Conservation (phyloP, 163 green algal genomes). For the Scenedesmus sp. region DNA sequence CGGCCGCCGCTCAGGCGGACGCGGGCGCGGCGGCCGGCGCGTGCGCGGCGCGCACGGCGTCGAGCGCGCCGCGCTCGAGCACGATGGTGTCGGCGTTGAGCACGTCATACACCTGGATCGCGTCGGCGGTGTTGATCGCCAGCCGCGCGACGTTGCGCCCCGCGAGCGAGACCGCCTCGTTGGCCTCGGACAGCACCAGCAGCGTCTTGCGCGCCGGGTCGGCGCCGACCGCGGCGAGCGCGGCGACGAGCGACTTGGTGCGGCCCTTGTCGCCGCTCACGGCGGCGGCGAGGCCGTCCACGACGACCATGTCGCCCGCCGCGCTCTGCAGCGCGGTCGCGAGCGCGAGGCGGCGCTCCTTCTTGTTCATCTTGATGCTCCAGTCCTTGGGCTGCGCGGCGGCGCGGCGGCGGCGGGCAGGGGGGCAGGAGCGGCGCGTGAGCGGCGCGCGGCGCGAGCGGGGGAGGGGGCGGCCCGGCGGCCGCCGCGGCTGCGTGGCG, state of each 20-base stretch:
- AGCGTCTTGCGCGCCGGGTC: constrained; percentile 67
- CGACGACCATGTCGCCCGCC: constrained; percentile 82
- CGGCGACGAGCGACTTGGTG: constrained; percentile 83
- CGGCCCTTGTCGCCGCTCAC: constrained; percentile 70
- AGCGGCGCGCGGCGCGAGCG: background rate
- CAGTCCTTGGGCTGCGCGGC: constrained; percentile 90
- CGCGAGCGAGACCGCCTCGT: constrained; percentile 68
- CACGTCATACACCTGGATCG: constrained; percentile 88
- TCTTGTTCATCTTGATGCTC: constrained; percentile 99
- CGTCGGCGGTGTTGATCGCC: constrained; percentile 75
- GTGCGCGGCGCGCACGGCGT: constrained; percentile 19
- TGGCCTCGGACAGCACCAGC: constrained; percentile 80
- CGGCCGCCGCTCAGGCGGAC: background rate
- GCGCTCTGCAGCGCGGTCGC: constrained; percentile 94
- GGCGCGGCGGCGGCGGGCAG: background rate
- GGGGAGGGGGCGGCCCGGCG: background rate
- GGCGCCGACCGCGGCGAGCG: constrained; percentile 69
- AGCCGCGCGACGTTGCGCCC: constrained; percentile 91
- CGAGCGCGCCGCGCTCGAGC: constrained; percentile 85
- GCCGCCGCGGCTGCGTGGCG: too few species aligned
- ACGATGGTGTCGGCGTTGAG: constrained; percentile 93
- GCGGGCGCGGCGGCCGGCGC: constrained; percentile 8
- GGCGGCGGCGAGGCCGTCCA: constrained; percentile 66
- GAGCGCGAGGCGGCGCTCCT: constrained; percentile 94
- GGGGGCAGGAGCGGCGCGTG: background rate